phyloP scores from a whole-genome alignment of 2,329 filamentous ascomycete species.

The Drechslera avenae region DNA sequence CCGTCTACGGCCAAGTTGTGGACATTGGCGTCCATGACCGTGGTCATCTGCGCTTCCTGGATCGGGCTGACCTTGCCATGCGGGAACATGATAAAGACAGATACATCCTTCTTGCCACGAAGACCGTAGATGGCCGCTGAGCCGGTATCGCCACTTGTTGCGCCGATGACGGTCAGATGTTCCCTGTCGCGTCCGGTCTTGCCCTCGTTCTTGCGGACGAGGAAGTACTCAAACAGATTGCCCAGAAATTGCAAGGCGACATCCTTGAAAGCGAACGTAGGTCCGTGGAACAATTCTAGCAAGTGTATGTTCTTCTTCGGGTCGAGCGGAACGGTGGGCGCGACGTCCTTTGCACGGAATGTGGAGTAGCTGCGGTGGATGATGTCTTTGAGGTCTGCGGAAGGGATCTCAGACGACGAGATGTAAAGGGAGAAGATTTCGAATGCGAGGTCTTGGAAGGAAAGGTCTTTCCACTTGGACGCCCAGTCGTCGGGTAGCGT shows the following conservation, averaged over 20 bases:
- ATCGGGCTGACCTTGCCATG: slow-evolving; percentile 89
- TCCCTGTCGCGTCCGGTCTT: slow-evolving; percentile 69
- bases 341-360: slow-evolving; percentile 79
- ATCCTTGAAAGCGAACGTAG: slow-evolving; percentile 92
- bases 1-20: slow-evolving; percentile 89
- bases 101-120: slow-evolving; percentile 94
- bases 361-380: slow-evolving; percentile 86
- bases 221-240: slow-evolving; percentile 93
- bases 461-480: slow-evolving; percentile 74
- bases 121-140: slow-evolving; percentile 96
- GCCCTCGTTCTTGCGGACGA: slow-evolving; percentile 72
- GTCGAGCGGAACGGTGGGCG: slow-evolving; percentile 79
- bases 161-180: slow-evolving; percentile 50
- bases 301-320: slow-evolving; percentile 75
- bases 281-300: slow-evolving; percentile 94
- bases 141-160: slow-evolving; percentile 67
- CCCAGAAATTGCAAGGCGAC: slow-evolving; percentile 91
- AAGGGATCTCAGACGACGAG: slow-evolving; percentile 79
- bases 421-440: slow-evolving; percentile 89
- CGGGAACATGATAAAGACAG: slow-evolving; percentile 92
- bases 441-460: slow-evolving; percentile 81
- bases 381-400: slow-evolving; percentile 78
- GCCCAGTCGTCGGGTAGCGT: slow-evolving; percentile 66
- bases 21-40: slow-evolving; percentile 85
- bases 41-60: slow-evolving; percentile 97